phyloP scores from a whole-genome alignment of 306 rosid genomes.

The Cucumis sativus region Cucumber_9930_V3 NC_026661.2:4536501-4537000 shows the following conservation, averaged over 20 bases:
- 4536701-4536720: neutral
- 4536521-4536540: neutral
- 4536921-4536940: conserved; percentile 8
- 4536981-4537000: neutral
- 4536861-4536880: conserved; percentile 88
- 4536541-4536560: neutral
- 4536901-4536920: conserved; percentile 8
- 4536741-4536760: conserved; percentile 67
- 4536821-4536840: conserved; percentile 77
- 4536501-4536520: neutral
- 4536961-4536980: neutral
- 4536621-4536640: neutral
- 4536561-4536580: neutral
- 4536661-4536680: neutral
- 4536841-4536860: conserved; percentile 94
- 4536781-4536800: conserved; percentile 96
- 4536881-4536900: conserved; percentile 55
- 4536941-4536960: neutral
- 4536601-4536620: neutral
- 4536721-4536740: conserved; percentile 99
- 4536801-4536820: conserved; percentile 98
- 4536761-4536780: conserved; percentile 53
- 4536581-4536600: neutral
- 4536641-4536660: neutral
- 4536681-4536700: neutral